Evolutionary conservation across 768 basidiomycete genomes (phyloP), one percentile per base, ranked within the genome.

Genomic region (Gymnopilus dilepis): DNA sequence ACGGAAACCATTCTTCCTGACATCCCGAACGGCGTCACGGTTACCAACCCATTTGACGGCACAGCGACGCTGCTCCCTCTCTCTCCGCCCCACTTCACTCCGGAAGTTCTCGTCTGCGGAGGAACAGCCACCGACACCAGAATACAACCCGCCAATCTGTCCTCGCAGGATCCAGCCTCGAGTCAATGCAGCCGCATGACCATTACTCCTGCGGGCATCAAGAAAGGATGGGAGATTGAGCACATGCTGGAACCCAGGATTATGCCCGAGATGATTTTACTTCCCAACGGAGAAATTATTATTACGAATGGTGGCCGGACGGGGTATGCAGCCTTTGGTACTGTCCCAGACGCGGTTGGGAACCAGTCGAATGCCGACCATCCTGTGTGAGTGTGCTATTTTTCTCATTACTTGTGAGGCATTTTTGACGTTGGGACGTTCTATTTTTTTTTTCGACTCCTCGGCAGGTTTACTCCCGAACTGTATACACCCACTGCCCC

Each of bases 51-150:
- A n/a, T 74, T 75, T 69, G 72, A 81, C 63, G 73, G 75, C 56
- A 76, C 71, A 33, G 78, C 70, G 38, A 70, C 73, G 22, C 67
- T 79, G n/a, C 72, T 79, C 4, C 78, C 78, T 4, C 69, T 79
- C 9, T 72, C 72, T 1, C 74, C 77, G 22, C 74, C 74, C 1
- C 67, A 78, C 45, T 84, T 76, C 60, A 78, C 74, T 5, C 79
- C 82, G 3, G 80, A 81, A 62, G 72, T 83, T 24, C 73, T 84
- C 40, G 76, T 83, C 41, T 84, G 82, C 64, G 82, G 82, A 34
- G 82, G 82, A 22, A 72, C 77, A 9, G 76, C 72, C 12, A 66
- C 74, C 1, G 72, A 70, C 51, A 77, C 79, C 42, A 66, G 62
- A 5, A 69, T 70, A 6, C 67, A 73, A 3, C 58, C 74, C 6